Base-by-base conservation (phyloP, 1,284 basidiomycete genomes). In the Irpex lacteus region DNA sequence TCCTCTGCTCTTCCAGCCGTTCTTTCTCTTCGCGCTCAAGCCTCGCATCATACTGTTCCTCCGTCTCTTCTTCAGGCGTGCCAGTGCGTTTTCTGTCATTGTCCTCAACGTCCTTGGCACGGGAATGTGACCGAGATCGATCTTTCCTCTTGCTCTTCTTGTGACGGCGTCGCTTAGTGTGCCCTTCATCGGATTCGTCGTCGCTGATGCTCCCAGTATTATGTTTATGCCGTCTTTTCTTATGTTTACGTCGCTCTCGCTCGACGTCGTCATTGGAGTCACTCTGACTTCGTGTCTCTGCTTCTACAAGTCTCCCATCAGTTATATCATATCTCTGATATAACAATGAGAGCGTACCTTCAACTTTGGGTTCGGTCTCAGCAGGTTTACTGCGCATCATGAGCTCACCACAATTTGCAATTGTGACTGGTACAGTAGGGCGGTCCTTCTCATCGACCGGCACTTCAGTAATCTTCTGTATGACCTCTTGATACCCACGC, bases 331-430 rank as follows among this genome's bases (percentile, higher is more conserved):
- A 2, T 26, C 26, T 26, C 26, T 26, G 26, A 26, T 26, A 26
- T 26, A 26, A 4, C 26, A 4, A 26, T 56, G 11, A 7, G 11
- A 49, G 36, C 11, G 40, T 40, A 44, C 5, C 62, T 67, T 49
- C 36, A 72, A 68, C 50, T 64, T 69, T 63, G 19, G 65, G 47
- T 40, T 63, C 50, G 54, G 67, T 63, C 3, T 66, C 65, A 32
- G 67, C 63, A 54, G 68, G 66, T 62, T 79, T 79, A 68, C 80
- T 80, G 52, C 84, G 83, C 6, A 94, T 81, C 73, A 95, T 89
- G 19, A 98, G 85, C 75, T 98, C 92, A 21, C 95, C 95, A 63
- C 91, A 95, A 71, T 89, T 92, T 1, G 81, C 77, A 64, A 98
- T 88, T n/a, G 84, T 79, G 7, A 97, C 86, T 1, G 90, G 87